Evolutionary conservation across 2,329 filamentous ascomycete genomes (phyloP), one percentile per base, ranked within the genome.

Genomic region (Trichoderma brevicompactum): DNA sequence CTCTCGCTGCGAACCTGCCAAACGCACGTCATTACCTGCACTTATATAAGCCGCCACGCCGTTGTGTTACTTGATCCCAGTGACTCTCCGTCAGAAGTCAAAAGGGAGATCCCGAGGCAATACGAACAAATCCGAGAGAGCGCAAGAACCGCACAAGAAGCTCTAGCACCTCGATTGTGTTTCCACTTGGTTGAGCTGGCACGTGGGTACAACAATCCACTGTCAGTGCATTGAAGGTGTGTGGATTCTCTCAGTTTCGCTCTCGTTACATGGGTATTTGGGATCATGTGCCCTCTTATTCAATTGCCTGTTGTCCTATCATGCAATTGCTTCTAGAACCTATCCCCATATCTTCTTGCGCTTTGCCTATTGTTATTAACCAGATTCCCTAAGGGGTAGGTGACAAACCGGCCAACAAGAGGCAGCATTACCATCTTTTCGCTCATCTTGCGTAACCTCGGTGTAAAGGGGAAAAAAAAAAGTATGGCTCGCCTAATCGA

Each of bases 1-100:
- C 50, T 54, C 17, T 63, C 49, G 32, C 59, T 38, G 59, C 49
- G 59, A 63, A 52, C 59, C 59, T 63, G 49, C 50, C 59, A 63
- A 50, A 63, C 59, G 59, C 59, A 63, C 59, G 59, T 63, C 59
- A 63, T 63, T 53, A 23, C 38, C 58, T 53, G 49, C 59, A 62
- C 28, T 63, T 63, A 63, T 60, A 63, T 63, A 63, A 63, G 59
- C 59, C 49, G 41, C 59, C 59, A 44, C 56, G 56, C 32, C 56
- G 32, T 40, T 60, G 56, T 52, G 38, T 17, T 15, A 36, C 48
- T 19, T 53, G 59, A 19, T 34, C 28, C 38, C 58, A 43, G 58
- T 12, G 40, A 43, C 48, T 53, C 53, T 15, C 34, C 49, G 41
- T 56, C 52, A 58, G 43, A 64, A 56, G 41, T 43, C 23, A 52